Base-by-base conservation (phyloP, 2,329 filamentous ascomycete species). In the Hypocrella siamensis region DNA sequence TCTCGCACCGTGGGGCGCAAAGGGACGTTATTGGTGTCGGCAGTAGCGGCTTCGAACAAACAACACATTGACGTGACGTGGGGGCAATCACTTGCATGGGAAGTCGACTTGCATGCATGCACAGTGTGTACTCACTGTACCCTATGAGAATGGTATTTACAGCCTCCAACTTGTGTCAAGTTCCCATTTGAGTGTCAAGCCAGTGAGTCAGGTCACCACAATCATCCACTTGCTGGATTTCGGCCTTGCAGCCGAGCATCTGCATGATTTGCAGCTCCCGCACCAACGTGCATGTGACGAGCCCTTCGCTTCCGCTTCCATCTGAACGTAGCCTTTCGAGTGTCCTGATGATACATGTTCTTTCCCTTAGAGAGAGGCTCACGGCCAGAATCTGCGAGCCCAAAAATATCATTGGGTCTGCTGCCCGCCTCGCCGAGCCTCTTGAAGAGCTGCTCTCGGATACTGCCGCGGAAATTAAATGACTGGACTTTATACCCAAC, bases 221-320 rank as follows among this genome's bases (percentile, higher is more conserved):
- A 4, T 67, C 58, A 33, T 80, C 75, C 6, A 82, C 52, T 14
- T 74, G 66, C 44, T 90, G 79, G 31, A 88, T 81, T 46, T 90
- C 82, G 0, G 77, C 78, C 45, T 88, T 90, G 30, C 75, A 43
- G 32, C 79, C 78, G 31, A 86, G 56, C 56, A 80, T 66, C 15
- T 88, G 53, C 79, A 88, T 85, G 1, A 63, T 42, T 44, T 84
- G 80, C 12, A 88, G 42, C 42, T 85, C 76, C 3, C 52, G 51
- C 19, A 55, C 54, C 38, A 70, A 55, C 6, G 10, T 19, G 28
- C 6, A 21, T 12, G 16, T 19, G 19, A 30, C 6, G 28, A 31
- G 21, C 12, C 25, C 6, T 11, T 9, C 8, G n/a, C n/a, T 26
- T 14, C 8, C 7, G 12, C n/a, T 11, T 26, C 25, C 17, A 31